Conservation (phyloP, 1,284 basidiomycete species). For the Afroboletus lepidellus region DNA sequence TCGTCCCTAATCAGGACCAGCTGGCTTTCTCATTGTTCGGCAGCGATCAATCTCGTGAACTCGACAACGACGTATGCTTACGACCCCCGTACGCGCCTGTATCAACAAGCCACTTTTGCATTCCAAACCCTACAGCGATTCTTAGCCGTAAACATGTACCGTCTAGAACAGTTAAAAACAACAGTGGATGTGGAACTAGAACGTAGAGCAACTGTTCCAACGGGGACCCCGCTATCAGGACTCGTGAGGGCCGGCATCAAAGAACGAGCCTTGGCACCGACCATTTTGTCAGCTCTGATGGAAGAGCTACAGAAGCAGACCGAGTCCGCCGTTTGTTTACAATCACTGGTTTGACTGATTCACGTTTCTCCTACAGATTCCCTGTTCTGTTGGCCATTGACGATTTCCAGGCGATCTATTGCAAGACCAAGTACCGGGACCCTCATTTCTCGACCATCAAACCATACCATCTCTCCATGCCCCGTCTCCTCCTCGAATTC, state of each 20-base stretch:
- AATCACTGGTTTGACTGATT: neutral
- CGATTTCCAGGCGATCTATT: conserved; percentile 82
- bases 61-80: conserved; percentile 78
- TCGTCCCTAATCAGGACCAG: neutral
- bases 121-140: conserved; percentile 61
- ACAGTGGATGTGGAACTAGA: conserved; percentile 45
- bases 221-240: conserved; percentile 52
- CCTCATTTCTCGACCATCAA: conserved; percentile 74
- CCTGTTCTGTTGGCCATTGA: conserved; percentile 87
- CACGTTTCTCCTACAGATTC: conserved; percentile 35
- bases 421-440: conserved; percentile 72
- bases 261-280: conserved; percentile 56
- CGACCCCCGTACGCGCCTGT: conserved; percentile 72
- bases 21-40: neutral
- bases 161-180: conserved; percentile 43
- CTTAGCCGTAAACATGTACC: conserved; percentile 49
- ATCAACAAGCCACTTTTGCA: conserved; percentile 72
- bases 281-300: conserved; percentile 66
- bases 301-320: conserved; percentile 67
- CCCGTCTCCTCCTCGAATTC: conserved; percentile 77
- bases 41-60: conserved; percentile 74
- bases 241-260: conserved; percentile 62
- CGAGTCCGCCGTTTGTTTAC: conserved; percentile 42
- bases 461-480: conserved; percentile 79
- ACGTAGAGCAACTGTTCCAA: conserved; percentile 44